phyloP scores from a whole-genome alignment of 108 stramenopile genomes.

The Cyclotella atomus region DNA sequence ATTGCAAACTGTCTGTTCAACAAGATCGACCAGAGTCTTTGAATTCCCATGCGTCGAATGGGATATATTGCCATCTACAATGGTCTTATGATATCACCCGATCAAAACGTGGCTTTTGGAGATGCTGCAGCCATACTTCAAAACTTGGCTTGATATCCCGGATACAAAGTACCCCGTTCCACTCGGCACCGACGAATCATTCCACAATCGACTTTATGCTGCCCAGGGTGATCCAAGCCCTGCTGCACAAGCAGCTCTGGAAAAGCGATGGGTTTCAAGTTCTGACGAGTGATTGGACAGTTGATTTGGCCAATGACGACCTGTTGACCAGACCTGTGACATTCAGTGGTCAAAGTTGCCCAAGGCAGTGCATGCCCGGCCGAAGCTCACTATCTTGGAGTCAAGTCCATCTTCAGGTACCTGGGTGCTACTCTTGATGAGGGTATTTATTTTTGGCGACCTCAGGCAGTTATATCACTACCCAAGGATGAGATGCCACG shows the following conservation, averaged over 20 bases:
- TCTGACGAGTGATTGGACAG: not conserved
- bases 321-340: not conserved
- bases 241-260: not conserved
- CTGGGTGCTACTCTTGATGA: not conserved
- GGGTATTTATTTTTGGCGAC: conserved; percentile 5
- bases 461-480: not conserved
- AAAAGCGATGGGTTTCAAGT: not conserved
- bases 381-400: not conserved
- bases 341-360: not conserved
- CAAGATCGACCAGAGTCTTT: not conserved
- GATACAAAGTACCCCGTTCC: not conserved
- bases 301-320: not conserved
- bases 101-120: not conserved
- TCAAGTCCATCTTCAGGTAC: not conserved
- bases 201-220: not conserved
- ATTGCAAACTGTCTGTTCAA: not conserved
- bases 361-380: not conserved
- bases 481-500: not conserved
- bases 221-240: not conserved
- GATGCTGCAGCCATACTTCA: not conserved
- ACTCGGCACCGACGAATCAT: not conserved
- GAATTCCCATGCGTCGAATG: conserved; percentile 2
- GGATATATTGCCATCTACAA: conserved; percentile 1
- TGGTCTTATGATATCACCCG: not conserved
- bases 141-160: not conserved